phyloP scores from a whole-genome alignment of 371 early-diverging fungal genomes.

The Rhizopus sp. region DNA sequence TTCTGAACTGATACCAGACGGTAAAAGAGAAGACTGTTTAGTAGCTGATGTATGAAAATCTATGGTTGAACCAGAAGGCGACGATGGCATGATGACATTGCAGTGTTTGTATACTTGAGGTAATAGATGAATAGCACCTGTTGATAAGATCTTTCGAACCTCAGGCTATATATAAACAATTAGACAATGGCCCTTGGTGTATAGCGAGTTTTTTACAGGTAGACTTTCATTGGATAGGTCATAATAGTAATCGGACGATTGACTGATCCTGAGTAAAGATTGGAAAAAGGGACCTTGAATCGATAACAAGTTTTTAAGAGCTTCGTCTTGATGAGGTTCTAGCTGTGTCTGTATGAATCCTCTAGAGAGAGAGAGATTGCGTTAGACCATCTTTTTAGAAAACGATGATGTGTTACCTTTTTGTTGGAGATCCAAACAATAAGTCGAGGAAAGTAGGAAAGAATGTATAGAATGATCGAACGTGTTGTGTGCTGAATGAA shows the following conservation, averaged over 20 bases:
- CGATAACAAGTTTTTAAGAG: slow-evolving; percentile 23
- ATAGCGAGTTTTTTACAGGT: slow-evolving; percentile 23
- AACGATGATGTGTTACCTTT: slow-evolving; percentile 21
- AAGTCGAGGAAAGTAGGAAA: slow-evolving; percentile 32
- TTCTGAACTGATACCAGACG: slow-evolving; percentile 22
- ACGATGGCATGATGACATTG: slow-evolving; percentile 5
- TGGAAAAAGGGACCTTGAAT: slow-evolving; percentile 30
- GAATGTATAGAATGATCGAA: slow-evolving; percentile 12
- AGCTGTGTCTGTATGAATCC: slow-evolving; percentile 40
- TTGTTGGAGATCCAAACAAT: slow-evolving; percentile 41
- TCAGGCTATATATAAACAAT: slow-evolving; percentile 25
- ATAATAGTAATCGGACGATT: slow-evolving; percentile 29
- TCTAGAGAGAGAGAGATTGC: slow-evolving; percentile 14
- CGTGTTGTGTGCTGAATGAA: background rate
- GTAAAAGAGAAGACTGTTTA: slow-evolving; percentile 31
- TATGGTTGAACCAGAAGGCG: slow-evolving; percentile 1
- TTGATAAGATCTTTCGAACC: slow-evolving; percentile 25
- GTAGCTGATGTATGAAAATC: slow-evolving; percentile 37
- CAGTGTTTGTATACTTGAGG: slow-evolving; percentile 35
- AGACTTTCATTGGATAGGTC: slow-evolving; percentile 28
- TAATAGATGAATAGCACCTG: slow-evolving; percentile 34
- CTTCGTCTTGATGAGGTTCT: slow-evolving; percentile 18
- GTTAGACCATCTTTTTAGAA: background rate
- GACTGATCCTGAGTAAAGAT: slow-evolving; percentile 25
- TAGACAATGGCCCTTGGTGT: too few relatives aligned